Evolutionary conservation across 2,329 filamentous ascomycete genomes (phyloP).

Genomic region (Aspergillus fumigatiaffinis): DNA sequence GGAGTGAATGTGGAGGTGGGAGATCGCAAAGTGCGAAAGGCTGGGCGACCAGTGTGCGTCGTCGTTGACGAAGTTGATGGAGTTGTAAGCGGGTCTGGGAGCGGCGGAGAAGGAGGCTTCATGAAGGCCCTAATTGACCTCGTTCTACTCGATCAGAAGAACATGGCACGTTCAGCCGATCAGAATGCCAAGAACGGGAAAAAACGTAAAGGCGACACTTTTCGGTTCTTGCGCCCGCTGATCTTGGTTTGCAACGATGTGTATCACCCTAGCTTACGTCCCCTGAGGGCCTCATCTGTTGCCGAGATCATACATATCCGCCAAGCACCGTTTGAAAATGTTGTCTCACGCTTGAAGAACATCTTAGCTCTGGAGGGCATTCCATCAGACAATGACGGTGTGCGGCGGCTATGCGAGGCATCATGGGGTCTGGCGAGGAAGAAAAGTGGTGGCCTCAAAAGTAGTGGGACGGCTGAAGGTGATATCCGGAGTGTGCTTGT

Average conservation of each 20-base stretch:
- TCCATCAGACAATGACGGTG: conserved; percentile 81
- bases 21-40: conserved; percentile 57
- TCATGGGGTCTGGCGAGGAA: conserved; percentile 61
- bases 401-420: conserved; percentile 65
- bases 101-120: conserved; percentile 84
- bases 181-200: conserved; percentile 19
- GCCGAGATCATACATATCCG: conserved; percentile 91
- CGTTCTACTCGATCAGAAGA: conserved; percentile 80
- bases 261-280: conserved; percentile 83
- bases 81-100: conserved; percentile 74
- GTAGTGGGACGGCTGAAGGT: conserved; percentile 44
- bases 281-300: conserved; percentile 75
- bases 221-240: conserved; percentile 79
- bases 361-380: conserved; percentile 90
- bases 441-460: conserved; percentile 49
- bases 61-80: conserved; percentile 97
- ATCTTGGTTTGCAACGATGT: conserved; percentile 97
- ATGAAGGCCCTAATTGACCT: conserved; percentile 92
- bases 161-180: conserved; percentile 46
- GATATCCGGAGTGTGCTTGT: conserved; percentile 64
- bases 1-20: conserved; percentile 50
- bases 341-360: conserved; percentile 72
- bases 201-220: conserved; percentile 75
- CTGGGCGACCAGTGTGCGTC: conserved; percentile 84
- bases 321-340: conserved; percentile 80